Evolutionary conservation across 331 rosid genomes (phyloP), one percentile per base, ranked within the genome.

Genomic region (Saraca asoca): DNA sequence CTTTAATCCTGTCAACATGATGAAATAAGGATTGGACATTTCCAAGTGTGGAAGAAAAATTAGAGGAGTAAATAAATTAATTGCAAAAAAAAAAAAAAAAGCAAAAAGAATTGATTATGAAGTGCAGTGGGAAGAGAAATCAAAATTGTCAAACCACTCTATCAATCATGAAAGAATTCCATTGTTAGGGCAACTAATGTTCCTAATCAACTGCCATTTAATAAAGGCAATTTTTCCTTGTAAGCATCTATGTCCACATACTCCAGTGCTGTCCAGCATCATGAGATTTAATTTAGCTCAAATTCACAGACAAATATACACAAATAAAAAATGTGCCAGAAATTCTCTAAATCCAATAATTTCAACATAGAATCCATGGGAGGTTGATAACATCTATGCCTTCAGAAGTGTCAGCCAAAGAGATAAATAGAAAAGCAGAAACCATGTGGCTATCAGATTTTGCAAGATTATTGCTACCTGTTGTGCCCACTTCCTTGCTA

Each of bases 401-500:
- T 57, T 37, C 64, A n/a, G 37, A 42, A 35, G 55, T 58, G 34
- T 7, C 64, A 58, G 42, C 34, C 43, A 46, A 31, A 24, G 48
- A 35, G 19, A 58, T 29, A 48, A 43, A 58, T 51, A 19, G 53
- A 61, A 37, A 70, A 33, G 51, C 49, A 57, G 54, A 39, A 50
- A 49, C 46, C 15, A 72, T 4, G 7, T 33, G 43, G 43, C 53
- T 8, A 33, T 46, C 51, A 56, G 67, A 52, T 64, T 45, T 51
- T 68, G 20, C 54, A 58, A 69, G 13, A 58, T 34, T 35, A 31
- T 51, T 70, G 67, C 63, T 44, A 90, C 97, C 99, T 80, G 96
- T 85, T 53, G 99, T 94, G 65, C 99, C 99, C 53, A 80, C 81
- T 69, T 88, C 90, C 80, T 85, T 88, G 78, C 89, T 90, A 46